phyloP scores from a whole-genome alignment of 495 filamentous ascomycete species.

The Tuber borchii region DNA sequence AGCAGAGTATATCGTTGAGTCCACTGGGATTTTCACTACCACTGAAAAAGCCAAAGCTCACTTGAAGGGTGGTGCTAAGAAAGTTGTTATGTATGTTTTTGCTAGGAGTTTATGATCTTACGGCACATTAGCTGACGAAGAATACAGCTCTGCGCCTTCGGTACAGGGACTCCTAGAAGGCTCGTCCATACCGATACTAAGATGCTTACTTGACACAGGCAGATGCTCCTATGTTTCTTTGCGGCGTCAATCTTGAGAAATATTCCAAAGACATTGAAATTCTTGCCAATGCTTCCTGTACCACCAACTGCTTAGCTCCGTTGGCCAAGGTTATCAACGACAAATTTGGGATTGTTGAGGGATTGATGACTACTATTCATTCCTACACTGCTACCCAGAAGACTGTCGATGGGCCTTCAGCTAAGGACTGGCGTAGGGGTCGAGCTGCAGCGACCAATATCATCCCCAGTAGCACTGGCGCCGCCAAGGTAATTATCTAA shows the following conservation, averaged over 20 bases:
- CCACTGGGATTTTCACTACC: slow-evolving; percentile 99
- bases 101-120: background rate
- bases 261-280: slow-evolving; percentile 85
- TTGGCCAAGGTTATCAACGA: slow-evolving; percentile 98
- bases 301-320: slow-evolving; percentile 98
- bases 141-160: slow-evolving; percentile 72
- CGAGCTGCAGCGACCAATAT: slow-evolving; percentile 99
- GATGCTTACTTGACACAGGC: slow-evolving; percentile 44
- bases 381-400: slow-evolving; percentile 99
- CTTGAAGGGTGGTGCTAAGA: slow-evolving; percentile 98
- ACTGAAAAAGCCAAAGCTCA: slow-evolving; percentile 90
- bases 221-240: slow-evolving; percentile 99
- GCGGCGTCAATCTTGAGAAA: slow-evolving; percentile 92
- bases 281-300: slow-evolving; percentile 99
- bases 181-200: background rate
- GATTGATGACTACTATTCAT: slow-evolving; percentile 99
- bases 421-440: slow-evolving; percentile 99
- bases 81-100: slow-evolving; percentile 70
- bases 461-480: slow-evolving; percentile 98
- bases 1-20: slow-evolving; percentile 95
- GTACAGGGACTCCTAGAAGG: background rate
- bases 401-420: slow-evolving; percentile 94
- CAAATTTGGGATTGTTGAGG: slow-evolving; percentile 94
- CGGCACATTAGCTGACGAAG: background rate
- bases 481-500: slow-evolving; percentile 60